Base-by-base conservation (phyloP, 257 asterid genomes). In the Gentiana straminea region DNA sequence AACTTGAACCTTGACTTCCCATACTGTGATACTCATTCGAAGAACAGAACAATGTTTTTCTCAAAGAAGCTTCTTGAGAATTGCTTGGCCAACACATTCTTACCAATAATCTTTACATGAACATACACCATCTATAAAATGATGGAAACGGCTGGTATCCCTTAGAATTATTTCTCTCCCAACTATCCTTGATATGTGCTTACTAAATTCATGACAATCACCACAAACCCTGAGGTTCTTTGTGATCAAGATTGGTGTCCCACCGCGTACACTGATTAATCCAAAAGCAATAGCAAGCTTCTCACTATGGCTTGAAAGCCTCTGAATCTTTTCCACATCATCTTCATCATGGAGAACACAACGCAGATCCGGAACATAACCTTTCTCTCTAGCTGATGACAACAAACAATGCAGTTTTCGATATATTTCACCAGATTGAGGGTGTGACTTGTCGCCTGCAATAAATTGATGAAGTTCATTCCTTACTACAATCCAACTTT, bases 101-200 rank as follows among this genome's bases (percentile, higher is more conserved):
- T 50, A 72, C 73, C 73, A 72, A 43, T 66, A 72, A 59, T 67
- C 73, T 36, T 67, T 72, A 70, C 77, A 72, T 24, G 77, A 67
- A 55, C 77, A 72, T 60, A 62, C 49, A 33, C 73, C 77, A 55
- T 54, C 34, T 43, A 6, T 57, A 61, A 66, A 67, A 49, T 72
- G 77, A 63, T 72, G 77, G 52, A 66, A 72, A 43, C 73, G 73
- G 32, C 60, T 67, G 39, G 73, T 66, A 63, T 72, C 77, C 67
- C 77, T 66, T 34, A 72, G 37, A 54, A 72, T 45, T 62, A 72
- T 67, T 49, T 62, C 69, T 55, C 67, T 72, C 34, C 61, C 53
- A 39, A 49, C 69, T 6, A 62, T 50, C 37, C 46, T 49, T 1
- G 70, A 67, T 13, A 67, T 61, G 33, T 67, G 64, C 47, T 72